Evolutionary conservation across 2,329 filamentous ascomycete genomes (phyloP).

Genomic region (Trichoderma sp.): DNA sequence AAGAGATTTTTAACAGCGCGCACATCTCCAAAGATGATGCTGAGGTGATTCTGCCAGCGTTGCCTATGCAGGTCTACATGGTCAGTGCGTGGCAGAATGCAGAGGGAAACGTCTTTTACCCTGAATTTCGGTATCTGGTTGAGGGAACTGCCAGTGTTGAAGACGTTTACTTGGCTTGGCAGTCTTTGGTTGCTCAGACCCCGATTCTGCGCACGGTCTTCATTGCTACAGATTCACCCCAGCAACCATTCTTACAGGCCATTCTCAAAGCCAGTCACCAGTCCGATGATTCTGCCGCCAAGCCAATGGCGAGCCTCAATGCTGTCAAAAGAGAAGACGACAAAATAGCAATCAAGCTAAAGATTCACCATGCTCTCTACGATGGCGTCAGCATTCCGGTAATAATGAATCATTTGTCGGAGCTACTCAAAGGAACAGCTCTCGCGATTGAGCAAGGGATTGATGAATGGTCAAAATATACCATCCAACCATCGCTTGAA

Average conservation of each 20-base stretch:
- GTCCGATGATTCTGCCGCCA: not conserved
- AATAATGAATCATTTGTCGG: slow-evolving; percentile 47
- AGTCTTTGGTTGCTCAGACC: slow-evolving; percentile 49
- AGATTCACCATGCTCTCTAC: slow-evolving; percentile 83
- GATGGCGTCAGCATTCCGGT: slow-evolving; percentile 75
- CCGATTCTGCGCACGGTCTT: slow-evolving; percentile 70
- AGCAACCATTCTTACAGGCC: slow-evolving; percentile 61
- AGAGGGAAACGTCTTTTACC: slow-evolving; percentile 66
- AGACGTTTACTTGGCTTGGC: slow-evolving; percentile 60
- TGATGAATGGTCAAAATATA: slow-evolving; percentile 30
- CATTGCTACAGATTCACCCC: slow-evolving; percentile 45
- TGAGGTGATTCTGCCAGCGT: slow-evolving; percentile 62
- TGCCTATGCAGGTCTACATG: slow-evolving; percentile 79
- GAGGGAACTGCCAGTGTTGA: slow-evolving; percentile 36
- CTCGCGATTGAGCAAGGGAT: slow-evolving; percentile 13
- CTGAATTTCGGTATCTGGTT: slow-evolving; percentile 64
- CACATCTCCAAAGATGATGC: slow-evolving; percentile 46
- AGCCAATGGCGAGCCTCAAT: not conserved
- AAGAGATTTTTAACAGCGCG: slow-evolving; percentile 37
- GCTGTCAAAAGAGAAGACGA: not conserved
- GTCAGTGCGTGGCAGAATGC: slow-evolving; percentile 72
- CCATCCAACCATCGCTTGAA: slow-evolving; percentile 17
- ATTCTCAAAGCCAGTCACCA: slow-evolving; percentile 39
- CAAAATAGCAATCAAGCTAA: slow-evolving; percentile 44
- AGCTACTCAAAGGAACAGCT: slow-evolving; percentile 13